These are phyloP conservation scores for Vitis hybrid DNA, from an alignment of 177 flowering plant species.

Conservation along the genomic window DNA sequence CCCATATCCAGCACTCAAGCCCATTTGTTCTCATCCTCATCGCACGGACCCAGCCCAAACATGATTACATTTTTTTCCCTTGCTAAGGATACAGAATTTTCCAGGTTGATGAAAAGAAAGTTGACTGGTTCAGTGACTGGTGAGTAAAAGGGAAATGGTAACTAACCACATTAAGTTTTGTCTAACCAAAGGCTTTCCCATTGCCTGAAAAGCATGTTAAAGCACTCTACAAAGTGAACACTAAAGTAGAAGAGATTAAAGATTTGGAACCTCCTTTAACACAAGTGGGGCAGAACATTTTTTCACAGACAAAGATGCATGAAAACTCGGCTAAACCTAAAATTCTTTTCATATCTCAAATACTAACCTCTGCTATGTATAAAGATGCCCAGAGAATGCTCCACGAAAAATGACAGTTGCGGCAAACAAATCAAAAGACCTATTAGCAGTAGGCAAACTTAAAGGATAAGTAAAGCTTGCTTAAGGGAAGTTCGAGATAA, in stretches of 20 bases:
- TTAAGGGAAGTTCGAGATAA: background rate
- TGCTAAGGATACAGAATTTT: background rate
- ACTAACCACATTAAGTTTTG: background rate
- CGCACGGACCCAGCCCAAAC: background rate
- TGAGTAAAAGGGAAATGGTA: background rate
- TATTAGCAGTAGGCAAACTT: background rate
- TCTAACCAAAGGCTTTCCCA: too few species aligned
- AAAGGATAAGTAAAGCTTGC: background rate
- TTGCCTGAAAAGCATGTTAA: too few species aligned
- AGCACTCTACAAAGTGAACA: too few species aligned
- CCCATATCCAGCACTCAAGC: conserved; percentile 18
- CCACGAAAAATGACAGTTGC: too few species aligned
- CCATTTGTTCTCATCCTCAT: conserved; percentile 6
- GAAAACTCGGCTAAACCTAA: too few species aligned
- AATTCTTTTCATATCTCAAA: too few species aligned
- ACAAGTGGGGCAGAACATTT: too few species aligned
- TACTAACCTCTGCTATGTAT: too few species aligned
- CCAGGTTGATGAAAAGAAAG: background rate
- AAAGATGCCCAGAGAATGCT: too few species aligned
- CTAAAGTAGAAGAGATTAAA: too few species aligned
- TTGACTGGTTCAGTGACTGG: background rate
- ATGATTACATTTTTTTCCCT: background rate
- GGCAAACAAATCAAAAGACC: background rate
- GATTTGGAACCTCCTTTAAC: too few species aligned
- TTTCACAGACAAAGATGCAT: too few species aligned